Evolutionary conservation across 176 grass and related monocot species (phyloP).

Genomic region (Avena atlantica): DNA sequence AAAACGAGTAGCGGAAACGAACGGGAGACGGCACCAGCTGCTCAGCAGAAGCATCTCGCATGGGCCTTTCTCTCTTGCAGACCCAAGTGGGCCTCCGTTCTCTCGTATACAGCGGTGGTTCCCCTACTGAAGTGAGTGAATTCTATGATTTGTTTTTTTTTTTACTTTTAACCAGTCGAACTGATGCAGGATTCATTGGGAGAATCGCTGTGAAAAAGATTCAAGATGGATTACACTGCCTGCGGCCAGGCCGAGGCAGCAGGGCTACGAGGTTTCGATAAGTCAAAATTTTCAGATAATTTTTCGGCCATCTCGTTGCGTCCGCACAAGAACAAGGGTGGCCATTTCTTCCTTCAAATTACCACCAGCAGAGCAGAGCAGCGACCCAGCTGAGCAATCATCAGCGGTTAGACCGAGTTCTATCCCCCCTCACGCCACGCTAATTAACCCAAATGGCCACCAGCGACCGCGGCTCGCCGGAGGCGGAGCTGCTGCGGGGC

Average conservation of each 20-base stretch:
- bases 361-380: not conserved
- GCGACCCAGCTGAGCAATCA: not conserved
- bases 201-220: not conserved
- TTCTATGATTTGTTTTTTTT: not conserved
- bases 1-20: not conserved
- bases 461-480: slow-evolving; percentile 34
- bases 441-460: slow-evolving; percentile 37
- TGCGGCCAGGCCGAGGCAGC: not conserved
- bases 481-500: slow-evolving; percentile 57
- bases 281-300: not conserved
- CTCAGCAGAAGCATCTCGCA: not conserved
- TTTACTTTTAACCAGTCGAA: not conserved
- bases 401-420: not conserved
- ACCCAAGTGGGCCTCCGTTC: not conserved
- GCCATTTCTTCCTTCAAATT: not conserved
- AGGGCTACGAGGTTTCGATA: not conserved
- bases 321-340: slow-evolving; percentile 21
- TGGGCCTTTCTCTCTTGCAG: not conserved
- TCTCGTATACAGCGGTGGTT: not conserved
- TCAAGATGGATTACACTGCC: not conserved
- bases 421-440: not conserved
- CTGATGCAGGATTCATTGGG: not conserved
- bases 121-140: not conserved
- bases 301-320: not conserved
- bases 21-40: not conserved